Base-by-base conservation (phyloP, 345 rosid genomes). In the Eucalyptus pauciflora region DNA sequence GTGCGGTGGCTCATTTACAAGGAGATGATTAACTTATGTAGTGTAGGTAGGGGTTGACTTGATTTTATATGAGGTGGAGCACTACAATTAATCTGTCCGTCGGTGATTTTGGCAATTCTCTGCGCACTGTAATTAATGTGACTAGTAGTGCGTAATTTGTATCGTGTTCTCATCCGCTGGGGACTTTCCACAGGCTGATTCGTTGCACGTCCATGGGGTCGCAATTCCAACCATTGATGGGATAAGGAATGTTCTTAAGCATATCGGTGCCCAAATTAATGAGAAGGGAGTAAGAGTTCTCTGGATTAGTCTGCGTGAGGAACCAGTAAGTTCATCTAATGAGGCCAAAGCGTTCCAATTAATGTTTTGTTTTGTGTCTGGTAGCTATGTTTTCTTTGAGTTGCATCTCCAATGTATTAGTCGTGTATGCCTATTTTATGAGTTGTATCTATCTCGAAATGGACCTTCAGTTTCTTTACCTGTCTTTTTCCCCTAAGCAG, bases 301-400 rank as follows among this genome's bases (percentile, higher is more conserved):
- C 86, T 97, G 99, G 99, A 93, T 97, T 93, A 96, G 94, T 91
- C 99, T 97, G 83, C 97, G 99, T 3, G 99, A 97, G 92, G 99
- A 97, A 91, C 99, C 99, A 92, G 99, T 96, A 95, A 51, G 86
- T 88, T 5, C 37, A 43, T 86, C 48, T 76, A 41, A 41, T 6
- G 48, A 1, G 27, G 43, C 48, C 85, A 37, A 20, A 41, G 85
- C 2, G 2, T 76, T 76, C 83, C 29, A 41, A 76, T 76, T 76
- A 41, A 41, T 76, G 48, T 41, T 41, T 20, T 76, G 45, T 17
- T 71, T 71, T 71, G 48, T 20, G 85, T 45, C 85, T 76, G 43
- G 29, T 76, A 41, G 48, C 43, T 22, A 41, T 76, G 29, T 76
- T 76, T 41, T 76, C 85, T 76, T 76, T 41, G 85, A 76, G 29